Conservation (phyloP, 2,329 filamentous ascomycete species). For the Aspergillus tubingensis region DNA sequence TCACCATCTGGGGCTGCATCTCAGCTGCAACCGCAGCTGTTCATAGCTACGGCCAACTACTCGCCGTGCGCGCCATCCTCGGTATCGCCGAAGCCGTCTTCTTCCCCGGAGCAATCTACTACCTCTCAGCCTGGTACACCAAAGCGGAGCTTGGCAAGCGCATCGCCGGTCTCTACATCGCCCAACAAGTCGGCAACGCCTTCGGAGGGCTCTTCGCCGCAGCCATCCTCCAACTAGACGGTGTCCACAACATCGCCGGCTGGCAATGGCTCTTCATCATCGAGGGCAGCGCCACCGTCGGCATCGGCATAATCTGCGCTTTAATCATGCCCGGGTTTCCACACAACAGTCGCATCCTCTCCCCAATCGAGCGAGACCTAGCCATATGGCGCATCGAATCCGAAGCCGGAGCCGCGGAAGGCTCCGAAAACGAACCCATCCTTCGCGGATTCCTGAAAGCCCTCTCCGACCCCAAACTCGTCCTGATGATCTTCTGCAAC, state of each 20-base stretch:
- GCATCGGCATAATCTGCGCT: constrained; percentile 33
- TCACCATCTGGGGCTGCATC: constrained; percentile 63
- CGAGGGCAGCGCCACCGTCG: constrained; percentile 30
- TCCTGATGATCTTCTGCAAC: constrained; percentile 43
- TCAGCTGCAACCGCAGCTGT: constrained; percentile 59
- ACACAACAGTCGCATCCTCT: constrained; percentile 41
- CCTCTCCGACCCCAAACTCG: constrained; percentile 40
- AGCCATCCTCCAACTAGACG: constrained; percentile 28
- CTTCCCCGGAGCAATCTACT: constrained; percentile 51
- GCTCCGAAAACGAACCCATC: constrained; percentile 34
- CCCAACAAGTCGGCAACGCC: constrained; percentile 29
- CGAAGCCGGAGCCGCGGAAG: constrained; percentile 44
- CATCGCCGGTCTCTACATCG: constrained; percentile 35
- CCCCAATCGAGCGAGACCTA: constrained; percentile 22
- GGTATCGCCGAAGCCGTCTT: constrained; percentile 66
- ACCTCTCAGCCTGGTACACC: constrained; percentile 46
- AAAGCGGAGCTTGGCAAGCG: constrained; percentile 33
- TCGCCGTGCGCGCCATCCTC: constrained; percentile 59
- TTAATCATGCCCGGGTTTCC: constrained; percentile 45
- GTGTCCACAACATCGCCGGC: constrained; percentile 21
- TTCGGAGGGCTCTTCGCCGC: constrained; percentile 32
- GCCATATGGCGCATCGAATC: constrained; percentile 32
- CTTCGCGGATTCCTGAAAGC: constrained; percentile 30
- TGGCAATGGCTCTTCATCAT: constrained; percentile 36
- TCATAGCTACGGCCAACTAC: constrained; percentile 56